Evolutionary conservation across 495 filamentous ascomycete genomes (phyloP), one percentile per base, ranked within the genome.

Genomic region (Xylaria intraflava): DNA sequence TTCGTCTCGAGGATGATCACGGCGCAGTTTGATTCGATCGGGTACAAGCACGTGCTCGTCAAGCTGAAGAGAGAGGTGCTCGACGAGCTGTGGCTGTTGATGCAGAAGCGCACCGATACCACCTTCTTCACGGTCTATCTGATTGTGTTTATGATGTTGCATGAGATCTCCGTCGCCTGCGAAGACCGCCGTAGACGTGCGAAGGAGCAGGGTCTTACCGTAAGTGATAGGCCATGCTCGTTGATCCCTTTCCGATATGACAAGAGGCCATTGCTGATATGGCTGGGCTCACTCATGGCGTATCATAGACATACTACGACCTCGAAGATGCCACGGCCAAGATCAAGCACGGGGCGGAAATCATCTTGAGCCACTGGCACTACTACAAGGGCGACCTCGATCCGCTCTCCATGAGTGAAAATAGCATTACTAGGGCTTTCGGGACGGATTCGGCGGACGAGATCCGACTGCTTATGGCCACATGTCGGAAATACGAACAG

Each of bases 11-110:
- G 73, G 14, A 76, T 76, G 73, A 65, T 77, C 14, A 65, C 74
- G 26, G 74, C 72, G 1, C 74, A 77, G 51, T 73, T 77, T 50
- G 74, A 77, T 57, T 72, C 69, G 44, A 68, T 77, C 42, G 70
- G 67, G 6, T 62, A 67, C 33, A 67, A 65, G 27, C 33, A 31
- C 14, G 49, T 74, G 8, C 65, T 76, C n/a, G 41, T 46, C 17
- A 52, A 55, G n/a, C 49, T 61, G 14, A 57, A 65, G 33, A 64
- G 60, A 39, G 30, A 44, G 5, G 64, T 70, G 11, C 64, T 70
- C 3, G 58, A 60, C 10, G 46, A 52, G 1, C 60, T 70, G 7
- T 67, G 74, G 61, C 53, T 55, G 17, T 52, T 57, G 49, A 69
- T 56, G 59, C 65, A 61, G 42, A 38, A 64, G 55, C 48, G 62